phyloP scores from a whole-genome alignment of 345 rosid species.

The Eucalyptus paniculata region DNA sequence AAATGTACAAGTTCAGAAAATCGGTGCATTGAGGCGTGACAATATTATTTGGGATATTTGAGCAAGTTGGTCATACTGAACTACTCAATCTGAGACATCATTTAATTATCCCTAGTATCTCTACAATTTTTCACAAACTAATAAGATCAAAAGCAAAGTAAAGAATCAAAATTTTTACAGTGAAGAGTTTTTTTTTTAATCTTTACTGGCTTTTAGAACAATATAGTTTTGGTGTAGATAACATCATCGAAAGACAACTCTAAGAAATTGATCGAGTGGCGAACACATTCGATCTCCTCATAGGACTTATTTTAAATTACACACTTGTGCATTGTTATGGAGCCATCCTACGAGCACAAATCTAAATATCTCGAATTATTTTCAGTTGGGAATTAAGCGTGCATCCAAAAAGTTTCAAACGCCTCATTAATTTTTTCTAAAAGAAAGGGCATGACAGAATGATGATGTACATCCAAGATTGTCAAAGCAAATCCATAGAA shows the following conservation, averaged over 20 bases:
- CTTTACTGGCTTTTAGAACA: neutral
- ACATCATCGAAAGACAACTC: neutral
- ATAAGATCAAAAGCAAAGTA: neutral
- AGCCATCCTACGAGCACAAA: neutral
- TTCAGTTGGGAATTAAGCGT: neutral
- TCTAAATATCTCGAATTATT: neutral
- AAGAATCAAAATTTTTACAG: fast-evolving
- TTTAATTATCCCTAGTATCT: neutral
- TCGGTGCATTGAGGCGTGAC: neutral
- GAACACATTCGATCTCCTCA: fast-evolving
- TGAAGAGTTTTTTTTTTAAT: neutral
- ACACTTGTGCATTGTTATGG: neutral
- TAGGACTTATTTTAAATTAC: neutral
- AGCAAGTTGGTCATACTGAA: neutral
- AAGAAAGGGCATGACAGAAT: neutral
- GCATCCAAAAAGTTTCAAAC: neutral
- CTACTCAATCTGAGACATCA: neutral
- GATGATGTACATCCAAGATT: neutral
- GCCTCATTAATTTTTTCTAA: neutral
- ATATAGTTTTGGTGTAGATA: neutral
- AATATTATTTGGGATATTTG: neutral
- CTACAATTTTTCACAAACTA: neutral
- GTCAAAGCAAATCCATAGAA: neutral
- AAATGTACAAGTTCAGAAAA: neutral
- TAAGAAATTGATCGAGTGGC: neutral